Base-by-base conservation (phyloP, 306 rosid genomes). In the Coriaria nepalensis region DNA sequence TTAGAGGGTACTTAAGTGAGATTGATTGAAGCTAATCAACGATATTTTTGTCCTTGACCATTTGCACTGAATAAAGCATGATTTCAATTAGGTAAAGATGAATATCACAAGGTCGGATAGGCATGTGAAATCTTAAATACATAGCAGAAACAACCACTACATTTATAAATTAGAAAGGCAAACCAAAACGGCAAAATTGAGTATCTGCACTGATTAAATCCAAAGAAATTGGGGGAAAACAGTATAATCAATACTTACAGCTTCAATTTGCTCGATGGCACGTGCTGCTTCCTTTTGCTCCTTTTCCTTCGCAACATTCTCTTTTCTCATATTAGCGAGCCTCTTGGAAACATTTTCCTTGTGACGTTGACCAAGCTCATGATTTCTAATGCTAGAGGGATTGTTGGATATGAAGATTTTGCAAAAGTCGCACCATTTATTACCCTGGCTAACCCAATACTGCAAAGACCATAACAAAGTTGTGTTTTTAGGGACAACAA, bases 401-500 rank as follows among this genome's bases (percentile, higher is more conserved):
- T 90, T 90, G 64, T 77, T 77, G 10, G 98, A 85, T 68, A 90
- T 70, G 62, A 66, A 85, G 60, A 90, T 90, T 72, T 85, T 85
- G 81, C 98, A 81, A 45, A 90, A 79, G 61, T 90, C 94, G 10
- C 98, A 90, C 98, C 98, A 90, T 61, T 90, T 81, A 81, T 85
- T 90, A 41, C 98, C 98, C 68, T 79, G 95, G 74, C 95, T 90
- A 60, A 90, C 95, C 98, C 98, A 90, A 45, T 85, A 90, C 95
- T 85, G 83, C 60, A 68, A 59, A 59, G 7, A 61, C 8, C 51
- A 50, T 29, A 13, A 4, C 43, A 5, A 13, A 44, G 40, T 10
- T 42, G 10, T 13, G 45, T 42, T 42, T 13, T 42, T 42, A 6
- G 10, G 4, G 4, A 40, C 36, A 37, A 47, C 15, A 9, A 13